Percentiles rank a stretch among this genome's conserved stretches.
Conservation (phyloP, 768 basidiomycete species). For the Suillus bovinus region DNA sequence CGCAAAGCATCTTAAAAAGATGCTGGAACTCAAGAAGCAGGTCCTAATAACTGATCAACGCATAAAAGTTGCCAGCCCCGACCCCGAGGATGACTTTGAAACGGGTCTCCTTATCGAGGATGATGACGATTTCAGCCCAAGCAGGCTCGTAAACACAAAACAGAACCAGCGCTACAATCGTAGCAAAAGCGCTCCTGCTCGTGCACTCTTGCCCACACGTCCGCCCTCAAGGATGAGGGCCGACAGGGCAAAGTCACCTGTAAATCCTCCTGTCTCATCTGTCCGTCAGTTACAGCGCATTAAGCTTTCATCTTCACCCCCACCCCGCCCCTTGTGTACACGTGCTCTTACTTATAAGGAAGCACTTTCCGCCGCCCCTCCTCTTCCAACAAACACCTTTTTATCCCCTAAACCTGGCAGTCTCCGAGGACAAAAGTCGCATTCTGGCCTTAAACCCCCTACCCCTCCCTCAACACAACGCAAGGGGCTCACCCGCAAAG, state of each 20-base stretch:
- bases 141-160: slow-evolving; percentile 57
- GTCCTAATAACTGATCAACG: slow-evolving; percentile 54
- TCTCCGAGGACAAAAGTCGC: slow-evolving; percentile 82
- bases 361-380: slow-evolving; percentile 50
- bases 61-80: slow-evolving; percentile 54
- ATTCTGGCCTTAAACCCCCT: slow-evolving; percentile 76
- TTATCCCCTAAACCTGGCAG: slow-evolving; percentile 70
- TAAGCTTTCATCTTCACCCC: slow-evolving; percentile 69
- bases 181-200: slow-evolving; percentile 61
- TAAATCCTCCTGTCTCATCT: slow-evolving; percentile 69
- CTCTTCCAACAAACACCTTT: slow-evolving; percentile 54
- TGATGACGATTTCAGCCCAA: slow-evolving; percentile 80
- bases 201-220: slow-evolving; percentile 48
- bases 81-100: slow-evolving; percentile 86
- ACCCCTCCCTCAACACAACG: slow-evolving; percentile 65
- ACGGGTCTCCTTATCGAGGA: slow-evolving; percentile 82
- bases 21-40: slow-evolving; percentile 57
- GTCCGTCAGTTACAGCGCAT: slow-evolving; percentile 67
- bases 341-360: slow-evolving; percentile 63
- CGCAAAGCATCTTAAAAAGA: slow-evolving; percentile 47
- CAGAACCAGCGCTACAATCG: slow-evolving; percentile 49
- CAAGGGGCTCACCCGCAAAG: slow-evolving; percentile 65
- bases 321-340: slow-evolving; percentile 46
- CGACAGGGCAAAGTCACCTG: slow-evolving; percentile 73
- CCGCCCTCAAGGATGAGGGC: slow-evolving; percentile 62